Evolutionary conservation across 2,329 filamentous ascomycete species (phyloP), one percentile per base, ranked within the genome.

Genomic region (Periconia sp.): DNA sequence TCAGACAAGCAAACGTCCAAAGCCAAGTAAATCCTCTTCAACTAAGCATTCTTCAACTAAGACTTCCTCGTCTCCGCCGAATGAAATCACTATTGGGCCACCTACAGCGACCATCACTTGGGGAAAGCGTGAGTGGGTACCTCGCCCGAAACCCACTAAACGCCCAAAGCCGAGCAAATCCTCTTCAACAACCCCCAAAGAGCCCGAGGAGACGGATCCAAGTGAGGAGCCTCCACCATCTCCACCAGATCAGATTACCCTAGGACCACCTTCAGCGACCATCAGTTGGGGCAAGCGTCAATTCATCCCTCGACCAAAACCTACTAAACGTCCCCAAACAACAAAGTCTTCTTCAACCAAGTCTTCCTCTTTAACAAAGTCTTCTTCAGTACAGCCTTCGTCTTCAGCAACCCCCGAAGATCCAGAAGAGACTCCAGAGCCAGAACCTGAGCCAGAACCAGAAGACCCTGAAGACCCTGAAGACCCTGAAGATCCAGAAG

Each of bases 201-300:
- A 45, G 6, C 48, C 48, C n/a, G 40, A 45, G 5, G 33, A 46
- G 15, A 42, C 49, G 1, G n/a, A n/a, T n/a, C n/a, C n/a, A n/a
- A n/a, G n/a, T n/a, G n/a, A n/a, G n/a, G n/a, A n/a, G n/a, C n/a
- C n/a, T n/a, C 27, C 41, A 18, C 30, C 43, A 20, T 27, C 43
- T 27, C 37, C 48, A 6, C 30, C 48, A 8, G 35, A 50, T 19
- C 37, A 20, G 15, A 55, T 59, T 37, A 47, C 47, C 9, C 51
- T 59, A 20, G 33, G 47, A 40, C 54, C 56, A 14, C 56, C 56
- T 10, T 14, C 56, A 14, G 52, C 50, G 5, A 52, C 52, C 35
- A 49, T 63, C 19, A 55, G 49, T 5, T 61, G 59, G 59, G 59
- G 57, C 13, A 58, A 58, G 43, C 54, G 54, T 15, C 43, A 51